Evolutionary conservation across 2,329 filamentous ascomycete genomes (phyloP).

Genomic region (Fusarium fracticaudum): DNA sequence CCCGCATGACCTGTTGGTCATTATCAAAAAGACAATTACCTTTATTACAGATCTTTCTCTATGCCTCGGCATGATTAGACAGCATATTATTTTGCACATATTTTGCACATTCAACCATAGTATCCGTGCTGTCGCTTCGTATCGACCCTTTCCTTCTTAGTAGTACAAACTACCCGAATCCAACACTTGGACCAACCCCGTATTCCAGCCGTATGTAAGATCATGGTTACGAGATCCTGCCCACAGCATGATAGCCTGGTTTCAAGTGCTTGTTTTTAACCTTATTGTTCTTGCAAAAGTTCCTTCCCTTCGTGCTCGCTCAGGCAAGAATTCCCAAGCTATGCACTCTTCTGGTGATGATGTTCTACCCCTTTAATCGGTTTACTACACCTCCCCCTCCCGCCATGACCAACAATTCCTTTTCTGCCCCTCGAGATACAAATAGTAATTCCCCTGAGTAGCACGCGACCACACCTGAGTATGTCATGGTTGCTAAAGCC

Average conservation of each 20-base stretch:
- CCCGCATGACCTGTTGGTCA: neutral
- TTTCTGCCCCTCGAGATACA: fast-evolving
- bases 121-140: neutral
- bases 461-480: neutral
- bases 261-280: neutral
- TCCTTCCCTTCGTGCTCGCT: neutral
- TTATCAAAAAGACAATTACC: fast-evolving
- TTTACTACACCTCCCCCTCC: neutral
- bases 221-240: neutral
- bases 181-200: neutral
- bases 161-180: neutral
- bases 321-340: fast-evolving
- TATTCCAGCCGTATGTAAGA: neutral
- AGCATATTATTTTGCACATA: too few species aligned
- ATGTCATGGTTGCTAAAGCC: neutral
- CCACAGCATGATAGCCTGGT: too few species aligned
- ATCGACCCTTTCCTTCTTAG: fast-evolving
- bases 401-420: neutral
- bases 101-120: too few species aligned
- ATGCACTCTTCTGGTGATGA: fast-evolving
- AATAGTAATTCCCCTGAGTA: neutral
- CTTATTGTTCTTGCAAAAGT: neutral
- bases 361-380: neutral
- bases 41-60: fast-evolving
- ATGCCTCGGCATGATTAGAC: too few species aligned